These are phyloP conservation scores for Westerdykella ornata DNA, from an alignment of 2,329 filamentous ascomycete genomes.

Conservation along the genomic window DNA sequence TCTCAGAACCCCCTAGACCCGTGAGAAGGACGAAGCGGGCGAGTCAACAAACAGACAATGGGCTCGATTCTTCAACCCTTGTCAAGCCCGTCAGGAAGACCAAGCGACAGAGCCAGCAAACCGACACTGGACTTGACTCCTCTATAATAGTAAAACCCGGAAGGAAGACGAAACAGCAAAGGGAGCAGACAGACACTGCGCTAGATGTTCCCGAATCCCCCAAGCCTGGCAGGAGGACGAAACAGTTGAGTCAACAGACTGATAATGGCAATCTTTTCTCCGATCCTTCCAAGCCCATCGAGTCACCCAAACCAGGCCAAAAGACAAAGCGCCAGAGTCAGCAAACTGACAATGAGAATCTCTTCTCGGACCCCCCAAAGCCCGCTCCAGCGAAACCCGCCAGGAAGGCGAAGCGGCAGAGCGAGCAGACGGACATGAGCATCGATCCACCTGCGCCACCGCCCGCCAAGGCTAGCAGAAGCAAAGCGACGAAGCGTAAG, in stretches of 20 bases:
- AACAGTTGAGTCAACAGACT: not conserved
- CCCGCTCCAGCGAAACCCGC: not conserved
- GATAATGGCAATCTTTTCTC: not conserved
- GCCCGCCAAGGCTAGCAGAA: slow-evolving; percentile 3
- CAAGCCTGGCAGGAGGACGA: not conserved
- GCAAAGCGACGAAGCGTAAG: slow-evolving; percentile 30
- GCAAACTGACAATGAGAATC: slow-evolving; percentile 6
- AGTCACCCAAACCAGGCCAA: not conserved
- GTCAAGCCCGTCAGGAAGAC: slow-evolving; percentile 2
- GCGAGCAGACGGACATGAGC: slow-evolving; percentile 11
- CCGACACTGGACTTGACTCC: slow-evolving; percentile 5
- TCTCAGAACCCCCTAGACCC: not conserved
- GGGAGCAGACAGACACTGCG: slow-evolving; percentile 9
- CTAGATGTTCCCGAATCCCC: not conserved
- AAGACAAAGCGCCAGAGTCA: slow-evolving; percentile 17
- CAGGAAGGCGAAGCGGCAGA: slow-evolving; percentile 14
- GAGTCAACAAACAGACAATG: not conserved
- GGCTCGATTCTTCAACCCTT: not conserved
- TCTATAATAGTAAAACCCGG: not conserved
- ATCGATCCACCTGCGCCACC: not conserved
- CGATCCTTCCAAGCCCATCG: not conserved
- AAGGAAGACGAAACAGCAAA: slow-evolving; percentile 14
- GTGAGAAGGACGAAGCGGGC: not conserved
- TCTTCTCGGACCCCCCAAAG: not conserved
- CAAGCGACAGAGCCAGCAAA: slow-evolving; percentile 15